Evolutionary conservation across 805 yeast species (phyloP).

Genomic region (Millerago galiae): DNA sequence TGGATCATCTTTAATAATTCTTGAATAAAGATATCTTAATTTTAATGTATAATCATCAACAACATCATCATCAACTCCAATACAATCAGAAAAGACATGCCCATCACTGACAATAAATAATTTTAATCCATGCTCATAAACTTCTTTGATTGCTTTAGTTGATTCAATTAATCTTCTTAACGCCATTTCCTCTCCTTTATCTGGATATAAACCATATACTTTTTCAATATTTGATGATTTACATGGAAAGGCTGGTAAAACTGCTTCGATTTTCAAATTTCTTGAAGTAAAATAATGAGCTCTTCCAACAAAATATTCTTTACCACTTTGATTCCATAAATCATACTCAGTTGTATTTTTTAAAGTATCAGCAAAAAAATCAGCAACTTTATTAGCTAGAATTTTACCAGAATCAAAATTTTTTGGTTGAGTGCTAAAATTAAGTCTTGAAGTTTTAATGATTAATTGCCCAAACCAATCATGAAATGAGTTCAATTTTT

Average conservation of each 20-base stretch:
- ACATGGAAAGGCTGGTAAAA: constrained; percentile 61
- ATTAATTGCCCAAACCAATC: constrained; percentile 34
- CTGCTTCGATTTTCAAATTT: constrained; percentile 43
- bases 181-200: constrained; percentile 45
- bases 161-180: constrained; percentile 31
- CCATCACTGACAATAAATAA: constrained; percentile 58
- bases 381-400: constrained; percentile 29
- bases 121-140: constrained; percentile 51
- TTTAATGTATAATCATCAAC: constrained; percentile 43
- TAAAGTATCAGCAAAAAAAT: constrained; percentile 39
- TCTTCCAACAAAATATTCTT: constrained; percentile 34
- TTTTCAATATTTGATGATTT: constrained; percentile 52
- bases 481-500: constrained; percentile 15
- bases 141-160: constrained; percentile 25
- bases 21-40: constrained; percentile 37
- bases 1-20: constrained; percentile 24
- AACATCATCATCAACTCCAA: constrained; percentile 52
- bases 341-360: constrained; percentile 42
- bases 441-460: constrained; percentile 29
- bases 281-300: constrained; percentile 44
- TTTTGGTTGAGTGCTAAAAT: constrained; percentile 16
- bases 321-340: constrained; percentile 44
- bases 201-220: constrained; percentile 44
- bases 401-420: constrained; percentile 8
- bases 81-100: constrained; percentile 59